Conservation (phyloP, 176 grass and related monocot genomes). For the Poa annua region DNA sequence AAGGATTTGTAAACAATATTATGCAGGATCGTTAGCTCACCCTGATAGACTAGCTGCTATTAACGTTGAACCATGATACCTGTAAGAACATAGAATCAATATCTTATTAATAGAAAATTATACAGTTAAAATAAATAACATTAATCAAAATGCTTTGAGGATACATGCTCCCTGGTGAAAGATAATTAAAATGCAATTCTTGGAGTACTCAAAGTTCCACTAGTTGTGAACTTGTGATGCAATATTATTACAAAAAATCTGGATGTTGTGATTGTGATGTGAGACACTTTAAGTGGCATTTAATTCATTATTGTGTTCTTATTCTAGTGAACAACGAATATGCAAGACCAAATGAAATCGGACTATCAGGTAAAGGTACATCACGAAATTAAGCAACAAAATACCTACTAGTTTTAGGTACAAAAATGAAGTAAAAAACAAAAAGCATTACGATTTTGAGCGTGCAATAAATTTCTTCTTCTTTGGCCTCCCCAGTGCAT, state of each 20-base stretch:
- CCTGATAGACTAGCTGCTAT: constrained; percentile 91
- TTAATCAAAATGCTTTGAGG: background rate
- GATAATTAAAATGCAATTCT: background rate
- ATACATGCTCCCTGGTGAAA: background rate
- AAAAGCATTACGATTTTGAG: constrained; percentile 68
- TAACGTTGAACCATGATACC: constrained; percentile 94
- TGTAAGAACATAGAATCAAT: constrained; percentile 40
- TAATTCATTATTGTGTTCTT: background rate
- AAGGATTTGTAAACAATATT: background rate
- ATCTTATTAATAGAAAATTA: constrained; percentile 10
- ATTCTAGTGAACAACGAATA: background rate
- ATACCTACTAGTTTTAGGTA: background rate
- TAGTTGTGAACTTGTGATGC: constrained; percentile 23
- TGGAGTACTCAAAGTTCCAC: background rate
- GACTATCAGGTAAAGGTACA: background rate
- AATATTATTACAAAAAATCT: background rate
- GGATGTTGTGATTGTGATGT: background rate
- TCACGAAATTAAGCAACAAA: background rate
- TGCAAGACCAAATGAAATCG: background rate
- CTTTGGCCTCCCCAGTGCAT: constrained; percentile 85
- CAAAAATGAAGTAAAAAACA: background rate
- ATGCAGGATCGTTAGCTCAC: constrained; percentile 46
- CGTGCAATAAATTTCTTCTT: constrained; percentile 98
- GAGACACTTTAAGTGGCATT: background rate
- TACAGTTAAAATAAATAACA: background rate